These are phyloP conservation scores for Russula brevipes DNA, from an alignment of 768 basidiomycete species.

Conservation along the genomic window DNA sequence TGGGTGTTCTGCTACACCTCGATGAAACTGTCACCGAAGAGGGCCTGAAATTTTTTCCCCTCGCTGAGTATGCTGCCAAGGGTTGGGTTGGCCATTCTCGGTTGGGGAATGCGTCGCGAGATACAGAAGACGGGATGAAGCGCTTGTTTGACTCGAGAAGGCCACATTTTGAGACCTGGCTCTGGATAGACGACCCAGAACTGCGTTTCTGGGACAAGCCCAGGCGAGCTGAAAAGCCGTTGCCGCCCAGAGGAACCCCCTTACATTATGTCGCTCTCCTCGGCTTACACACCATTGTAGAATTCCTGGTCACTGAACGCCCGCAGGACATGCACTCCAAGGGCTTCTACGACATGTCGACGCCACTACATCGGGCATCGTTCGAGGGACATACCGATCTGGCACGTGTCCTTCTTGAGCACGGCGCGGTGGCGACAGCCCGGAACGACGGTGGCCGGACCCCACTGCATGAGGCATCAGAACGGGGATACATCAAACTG, in stretches of 20 bases:
- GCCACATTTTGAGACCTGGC: too few relatives aligned
- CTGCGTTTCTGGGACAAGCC: not conserved
- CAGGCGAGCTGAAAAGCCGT: not conserved
- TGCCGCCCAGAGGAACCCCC: not conserved
- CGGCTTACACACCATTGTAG: too few relatives aligned
- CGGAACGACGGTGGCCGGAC: too few relatives aligned
- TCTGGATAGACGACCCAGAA: not conserved
- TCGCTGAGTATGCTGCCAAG: too few relatives aligned
- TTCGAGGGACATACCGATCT: too few relatives aligned
- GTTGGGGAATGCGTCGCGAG: not conserved
- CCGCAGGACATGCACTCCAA: not conserved
- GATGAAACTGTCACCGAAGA: not conserved
- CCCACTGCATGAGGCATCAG: too few relatives aligned
- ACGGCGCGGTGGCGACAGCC: too few relatives aligned
- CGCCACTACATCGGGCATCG: too few relatives aligned
- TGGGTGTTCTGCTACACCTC: not conserved
- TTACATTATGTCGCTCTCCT: too few relatives aligned
- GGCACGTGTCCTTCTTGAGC: too few relatives aligned
- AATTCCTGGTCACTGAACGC: not conserved
- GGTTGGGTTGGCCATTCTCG: too few relatives aligned
- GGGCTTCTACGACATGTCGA: not conserved
- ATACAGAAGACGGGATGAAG: not conserved
- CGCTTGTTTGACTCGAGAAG: not conserved
- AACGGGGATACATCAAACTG: not conserved
- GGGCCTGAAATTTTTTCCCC: not conserved